Conservation (phyloP, 805 yeast species). For the Candida awuae region DNA sequence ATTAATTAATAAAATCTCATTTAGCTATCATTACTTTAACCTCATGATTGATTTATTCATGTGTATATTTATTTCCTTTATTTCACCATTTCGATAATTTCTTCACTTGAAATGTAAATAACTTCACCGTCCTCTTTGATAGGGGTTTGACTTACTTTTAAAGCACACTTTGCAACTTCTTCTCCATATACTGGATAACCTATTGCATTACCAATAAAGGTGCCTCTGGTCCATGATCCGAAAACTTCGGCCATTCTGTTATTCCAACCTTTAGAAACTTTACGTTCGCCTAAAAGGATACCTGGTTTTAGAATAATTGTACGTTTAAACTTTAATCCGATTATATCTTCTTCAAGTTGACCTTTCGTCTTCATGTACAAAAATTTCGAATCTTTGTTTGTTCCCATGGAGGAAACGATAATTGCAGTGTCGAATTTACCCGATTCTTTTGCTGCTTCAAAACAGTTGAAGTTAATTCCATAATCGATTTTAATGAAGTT, state of each 20-base stretch:
- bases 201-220: constrained; percentile 26
- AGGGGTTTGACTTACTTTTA: constrained; percentile 19
- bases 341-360: constrained; percentile 60
- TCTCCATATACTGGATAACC: constrained; percentile 51
- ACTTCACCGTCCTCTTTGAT: constrained; percentile 21
- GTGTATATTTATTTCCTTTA: too few relatives aligned
- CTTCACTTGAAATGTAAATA: constrained; percentile 16
- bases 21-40: not conserved
- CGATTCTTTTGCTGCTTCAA: constrained; percentile 62
- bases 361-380: constrained; percentile 68
- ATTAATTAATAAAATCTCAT: not conserved
- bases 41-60: not conserved
- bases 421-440: constrained; percentile 60
- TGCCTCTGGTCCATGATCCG: constrained; percentile 28
- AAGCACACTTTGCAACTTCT: constrained; percentile 54
- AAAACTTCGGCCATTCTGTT: constrained; percentile 28
- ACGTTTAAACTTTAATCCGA: constrained; percentile 55
- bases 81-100: constrained; percentile 18
- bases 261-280: constrained; percentile 31
- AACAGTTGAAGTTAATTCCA: constrained; percentile 60
- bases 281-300: constrained; percentile 56
- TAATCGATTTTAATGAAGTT: constrained; percentile 66
- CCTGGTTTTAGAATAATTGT: constrained; percentile 80
- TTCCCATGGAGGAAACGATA: constrained; percentile 60
- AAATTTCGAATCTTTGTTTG: constrained; percentile 47